A percentile compares a stretch with the other conserved stretches of the same genome.
Evolutionary conservation across 495 filamentous ascomycete species (phyloP).

Genomic region (Lentithecium fluviatile): DNA sequence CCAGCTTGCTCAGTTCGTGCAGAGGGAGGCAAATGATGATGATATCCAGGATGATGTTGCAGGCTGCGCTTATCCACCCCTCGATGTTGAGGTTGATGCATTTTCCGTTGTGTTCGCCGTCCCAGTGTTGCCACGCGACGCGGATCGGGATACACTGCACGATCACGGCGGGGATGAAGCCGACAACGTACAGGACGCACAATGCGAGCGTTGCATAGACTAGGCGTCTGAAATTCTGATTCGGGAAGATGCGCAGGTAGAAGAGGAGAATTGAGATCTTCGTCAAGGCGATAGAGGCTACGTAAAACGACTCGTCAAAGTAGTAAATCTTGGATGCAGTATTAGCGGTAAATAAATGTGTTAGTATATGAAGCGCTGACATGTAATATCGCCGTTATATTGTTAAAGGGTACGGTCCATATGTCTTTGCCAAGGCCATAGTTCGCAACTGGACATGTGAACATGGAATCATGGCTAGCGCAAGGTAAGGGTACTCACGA

Average conservation of each 20-base stretch:
- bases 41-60: slow-evolving; percentile 39
- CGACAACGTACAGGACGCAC: slow-evolving; percentile 44
- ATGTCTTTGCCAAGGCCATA: slow-evolving; percentile 29
- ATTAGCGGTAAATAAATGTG: too few relatives aligned
- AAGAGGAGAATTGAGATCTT: slow-evolving; percentile 53
- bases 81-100: slow-evolving; percentile 34
- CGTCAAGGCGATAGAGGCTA: slow-evolving; percentile 42
- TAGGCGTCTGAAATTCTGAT: slow-evolving; percentile 37
- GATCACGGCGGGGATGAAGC: slow-evolving; percentile 42
- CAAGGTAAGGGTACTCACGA: slow-evolving; percentile 2
- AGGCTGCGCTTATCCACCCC: slow-evolving; percentile 23
- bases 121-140: slow-evolving; percentile 35
- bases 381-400: slow-evolving; percentile 25
- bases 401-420: slow-evolving; percentile 32
- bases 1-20: slow-evolving; percentile 45
- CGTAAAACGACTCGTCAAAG: slow-evolving; percentile 41
- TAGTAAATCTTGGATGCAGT: slow-evolving; percentile 21
- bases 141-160: slow-evolving; percentile 50
- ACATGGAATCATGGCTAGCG: not conserved
- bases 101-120: slow-evolving; percentile 27
- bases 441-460: slow-evolving; percentile 19
- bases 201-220: slow-evolving; percentile 39
- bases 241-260: slow-evolving; percentile 53
- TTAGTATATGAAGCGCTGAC: slow-evolving; percentile 21
- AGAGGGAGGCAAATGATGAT: slow-evolving; percentile 45